Base-by-base conservation (phyloP, 306 rosid genomes). In the Sechiopsis laciniata region DNA sequence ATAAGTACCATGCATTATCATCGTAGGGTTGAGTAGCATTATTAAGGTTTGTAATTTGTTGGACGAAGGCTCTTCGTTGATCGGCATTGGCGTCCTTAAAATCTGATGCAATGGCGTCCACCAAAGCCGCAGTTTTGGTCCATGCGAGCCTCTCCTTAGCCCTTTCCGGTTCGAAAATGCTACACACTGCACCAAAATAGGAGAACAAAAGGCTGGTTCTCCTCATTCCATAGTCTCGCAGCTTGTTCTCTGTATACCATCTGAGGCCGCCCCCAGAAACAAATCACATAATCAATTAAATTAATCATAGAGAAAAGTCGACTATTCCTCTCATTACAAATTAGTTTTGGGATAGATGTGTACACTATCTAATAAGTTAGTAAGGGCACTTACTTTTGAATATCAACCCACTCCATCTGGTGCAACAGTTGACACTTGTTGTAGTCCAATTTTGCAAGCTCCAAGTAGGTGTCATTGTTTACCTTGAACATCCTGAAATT, bases 381-480 rank as follows among this genome's bases (percentile, higher is more conserved):
- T 2, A 1, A 26, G 29, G 29, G 29, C n/a, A 2, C 37, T 77
- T 87, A 91, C 99, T 83, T 81, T 60, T 85, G 89, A 74, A 89
- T 75, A 20, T 62, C 77, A n/a, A 77, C 80, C 97, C 97, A 91
- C n/a, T 95, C 99, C 8, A 42, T 75, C 24, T 81, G 84, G 83
- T 95, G 99, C 79, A 77, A 46, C 17, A 80, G 82, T 79, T 89
- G 97, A 76, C 99, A 95, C 53, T 78, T 79, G 86, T 89, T 89
- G 88, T 86, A 95, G 78, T 95, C 99, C 78, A 84, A 35, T 72
- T 91, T 91, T 0, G 96, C 99, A n/a, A 95, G 87, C 80, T 91
- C 95, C 0, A 95, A 84, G 74, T 85, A 95, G 16, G 81, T 78
- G 13, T 87, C 78, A 74, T 89, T 95, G 85, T 79, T 95, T 40